Base-by-base conservation (phyloP, 352 stramenopile species). In the Globisporangium polare region DNA sequence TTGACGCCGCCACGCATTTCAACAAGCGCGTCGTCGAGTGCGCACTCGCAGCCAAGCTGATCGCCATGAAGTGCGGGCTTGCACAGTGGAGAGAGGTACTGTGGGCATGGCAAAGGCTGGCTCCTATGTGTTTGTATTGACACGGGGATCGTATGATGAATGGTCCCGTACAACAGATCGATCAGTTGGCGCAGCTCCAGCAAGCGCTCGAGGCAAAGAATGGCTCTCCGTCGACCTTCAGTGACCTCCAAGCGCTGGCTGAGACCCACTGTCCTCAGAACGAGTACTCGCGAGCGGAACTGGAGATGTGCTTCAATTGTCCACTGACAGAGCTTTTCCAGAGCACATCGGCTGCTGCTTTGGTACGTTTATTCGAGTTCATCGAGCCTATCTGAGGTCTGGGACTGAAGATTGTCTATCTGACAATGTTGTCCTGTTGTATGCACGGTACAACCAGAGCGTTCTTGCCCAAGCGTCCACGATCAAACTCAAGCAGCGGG, bases 11-110 rank as follows among this genome's bases (percentile, higher is more conserved):
- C 10, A 73, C 62, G 33, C 69, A 68, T 9, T 96, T 80, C 58
- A 96, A 96, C 67, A 89, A 89, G 63, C 81, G 88, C 9, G 86
- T 94, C 6, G 62, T 92, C 15, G 86, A 95, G 67, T 90, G 86
- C 51, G 76, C 77, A 13, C 63, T 95, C 4, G 86, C 82, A 43
- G 73, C 76, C 33, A 93, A 91, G 68, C 50, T 91, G 54, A 76
- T 93, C 18, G 77, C 67, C 15, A 90, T 83, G 53, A 63, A 68
- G n/a, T 52, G 72, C 3, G 68, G 49, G 0, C 26, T 90, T 0
- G 13, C 60, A 1, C 15, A 61, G 6, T 92, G 79, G 77, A 65
- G 66, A 63, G 26, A 76, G 65, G 77, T 90, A 33, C 6, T 20
- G 43, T 50, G 18, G 27, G 20, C 0, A 13, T 24, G 43, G 27